Evolutionary conservation across 352 stramenopile genomes (phyloP).

Genomic region (Pythium sukuiense): DNA sequence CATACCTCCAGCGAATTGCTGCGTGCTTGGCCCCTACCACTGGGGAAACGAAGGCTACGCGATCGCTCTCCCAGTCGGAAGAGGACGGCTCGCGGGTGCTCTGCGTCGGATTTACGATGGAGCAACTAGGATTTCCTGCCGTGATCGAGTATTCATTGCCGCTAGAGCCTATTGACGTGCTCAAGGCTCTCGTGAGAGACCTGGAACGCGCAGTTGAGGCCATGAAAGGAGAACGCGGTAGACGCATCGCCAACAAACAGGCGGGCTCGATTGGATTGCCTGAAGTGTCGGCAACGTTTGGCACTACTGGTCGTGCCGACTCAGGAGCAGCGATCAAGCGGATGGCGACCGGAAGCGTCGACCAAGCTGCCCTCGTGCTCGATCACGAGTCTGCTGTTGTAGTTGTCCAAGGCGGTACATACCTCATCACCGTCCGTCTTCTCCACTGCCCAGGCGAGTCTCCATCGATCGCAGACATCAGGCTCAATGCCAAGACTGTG

Average conservation of each 20-base stretch:
- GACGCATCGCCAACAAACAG: no score
- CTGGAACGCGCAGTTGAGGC: background rate
- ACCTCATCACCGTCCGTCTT: background rate
- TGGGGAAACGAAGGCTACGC: background rate
- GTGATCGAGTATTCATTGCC: slow-evolving; percentile 1
- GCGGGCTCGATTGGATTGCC: background rate
- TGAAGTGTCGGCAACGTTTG: no score
- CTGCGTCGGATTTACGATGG: background rate
- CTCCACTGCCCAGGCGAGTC: background rate
- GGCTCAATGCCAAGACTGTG: background rate
- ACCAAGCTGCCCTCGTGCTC: background rate
- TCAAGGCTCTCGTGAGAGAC: background rate
- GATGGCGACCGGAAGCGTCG: background rate
- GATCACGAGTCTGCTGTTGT: no score
- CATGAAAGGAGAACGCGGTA: background rate
- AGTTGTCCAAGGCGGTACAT: background rate
- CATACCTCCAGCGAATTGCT: background rate
- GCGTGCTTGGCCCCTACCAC: background rate
- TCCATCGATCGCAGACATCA: background rate
- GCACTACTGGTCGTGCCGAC: no score
- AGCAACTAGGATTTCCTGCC: background rate
- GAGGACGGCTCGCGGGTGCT: background rate
- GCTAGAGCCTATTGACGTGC: background rate
- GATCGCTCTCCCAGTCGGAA: background rate
- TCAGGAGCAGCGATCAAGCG: background rate